phyloP scores from a whole-genome alignment of 2,329 filamentous ascomycete genomes.

The Ophiostoma sp. region DNA sequence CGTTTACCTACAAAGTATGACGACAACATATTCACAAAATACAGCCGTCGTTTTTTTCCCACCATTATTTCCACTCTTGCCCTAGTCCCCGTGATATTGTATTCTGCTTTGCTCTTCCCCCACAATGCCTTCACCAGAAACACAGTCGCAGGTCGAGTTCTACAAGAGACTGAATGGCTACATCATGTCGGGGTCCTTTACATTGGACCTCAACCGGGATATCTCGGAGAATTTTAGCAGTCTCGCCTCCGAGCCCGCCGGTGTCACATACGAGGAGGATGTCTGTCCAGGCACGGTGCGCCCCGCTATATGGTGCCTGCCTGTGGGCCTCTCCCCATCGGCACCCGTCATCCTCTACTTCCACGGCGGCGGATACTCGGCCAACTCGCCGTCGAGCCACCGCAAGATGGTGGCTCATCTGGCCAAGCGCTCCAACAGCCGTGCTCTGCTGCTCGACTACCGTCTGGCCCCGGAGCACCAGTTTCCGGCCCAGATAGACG shows the following conservation, averaged over 20 bases:
- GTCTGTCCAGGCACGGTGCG: background rate
- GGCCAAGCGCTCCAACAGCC: background rate
- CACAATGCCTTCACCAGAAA: background rate
- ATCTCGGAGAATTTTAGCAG: background rate
- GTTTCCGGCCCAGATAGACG: background rate
- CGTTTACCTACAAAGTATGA: background rate
- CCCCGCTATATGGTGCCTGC: background rate
- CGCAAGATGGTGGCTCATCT: background rate
- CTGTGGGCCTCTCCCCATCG: background rate
- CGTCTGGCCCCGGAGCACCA: background rate
- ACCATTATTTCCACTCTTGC: too few relatives aligned
- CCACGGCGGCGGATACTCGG: background rate
- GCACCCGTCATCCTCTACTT: background rate
- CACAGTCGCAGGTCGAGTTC: background rate
- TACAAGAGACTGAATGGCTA: background rate
- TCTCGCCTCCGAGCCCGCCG: background rate
- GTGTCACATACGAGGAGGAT: background rate
- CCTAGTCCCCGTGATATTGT: too few relatives aligned
- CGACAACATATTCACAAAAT: background rate
- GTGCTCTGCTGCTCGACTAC: background rate
- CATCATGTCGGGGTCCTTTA: background rate
- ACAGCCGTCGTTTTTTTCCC: background rate
- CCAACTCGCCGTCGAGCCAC: background rate
- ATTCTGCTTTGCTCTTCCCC: too few relatives aligned
- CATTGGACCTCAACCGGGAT: background rate